Base-by-base conservation (phyloP, 1,284 basidiomycete genomes). In the Pseudozyma sp. region DNA sequence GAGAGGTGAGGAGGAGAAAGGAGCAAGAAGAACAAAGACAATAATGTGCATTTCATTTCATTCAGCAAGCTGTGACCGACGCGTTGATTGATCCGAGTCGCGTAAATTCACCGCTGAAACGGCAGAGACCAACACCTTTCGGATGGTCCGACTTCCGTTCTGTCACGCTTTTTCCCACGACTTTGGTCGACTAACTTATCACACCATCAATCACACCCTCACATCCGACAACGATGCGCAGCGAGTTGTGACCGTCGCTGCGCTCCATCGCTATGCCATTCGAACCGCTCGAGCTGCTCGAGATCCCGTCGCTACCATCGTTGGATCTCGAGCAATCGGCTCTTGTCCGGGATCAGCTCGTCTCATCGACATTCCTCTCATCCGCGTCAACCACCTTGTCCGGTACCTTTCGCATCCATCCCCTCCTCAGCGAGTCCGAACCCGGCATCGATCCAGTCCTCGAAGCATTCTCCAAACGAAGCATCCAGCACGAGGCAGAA, bases 351-450 rank as follows among this genome's bases (percentile, higher is more conserved):
- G 45, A 57, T 43, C 63, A 66, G 48, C 60, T 72, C 17, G 64
- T 72, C n/a, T 63, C 69, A 0, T 72, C 64, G 0, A 58, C 61
- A 31, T 65, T 70, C 37, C 69, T 67, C 40, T 52, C 58, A 5
- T 42, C 55, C 5, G 7, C 51, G 13, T 14, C 11, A 6, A 46
- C 2, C 29, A 9, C 24, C 11, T 30, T 35, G 33, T 0, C 30
- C 7, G 40, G 10, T 6, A 16, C 45, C 1, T 47, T 47, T 29
- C 48, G 40, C 5, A 43, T 69, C 37, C 45, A 56, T 10, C 45
- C 44, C 0, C 16, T 64, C 3, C 2, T 24, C 8, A 13, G 45
- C 0, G 31, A 53, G 3, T 5, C 9, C 10, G 39, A 49, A 29
- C n/a, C 33, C 2, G 61, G 49, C 1, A 3, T 50, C 19, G 68